A percentile compares a stretch with the other conserved stretches of the same genome.
These are phyloP conservation scores for Coffea humblotiana DNA, from an alignment of 305 asterid genomes.

Conservation along the genomic window DNA sequence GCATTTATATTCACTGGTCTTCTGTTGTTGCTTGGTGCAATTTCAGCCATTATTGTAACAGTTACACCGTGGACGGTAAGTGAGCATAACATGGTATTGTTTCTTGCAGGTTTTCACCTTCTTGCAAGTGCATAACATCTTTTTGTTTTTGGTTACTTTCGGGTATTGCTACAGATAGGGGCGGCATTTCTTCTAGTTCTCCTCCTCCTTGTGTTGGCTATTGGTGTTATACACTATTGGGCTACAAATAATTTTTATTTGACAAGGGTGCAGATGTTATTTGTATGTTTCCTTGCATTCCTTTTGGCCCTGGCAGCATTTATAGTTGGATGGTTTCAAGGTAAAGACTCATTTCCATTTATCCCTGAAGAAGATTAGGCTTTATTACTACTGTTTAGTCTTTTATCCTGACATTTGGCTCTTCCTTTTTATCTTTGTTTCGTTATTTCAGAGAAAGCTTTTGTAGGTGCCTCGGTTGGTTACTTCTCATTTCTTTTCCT, in stretches of 20 bases:
- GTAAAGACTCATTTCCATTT: conserved; percentile 38
- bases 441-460: conserved; percentile 65
- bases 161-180: conserved; percentile 68
- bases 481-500: conserved; percentile 97
- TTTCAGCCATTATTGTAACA: conserved; percentile 76
- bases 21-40: conserved; percentile 83
- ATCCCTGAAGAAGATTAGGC: not conserved
- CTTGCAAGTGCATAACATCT: not conserved
- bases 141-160: not conserved
- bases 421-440: conserved; percentile 10
- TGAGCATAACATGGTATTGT: conserved; percentile 15
- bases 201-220: conserved; percentile 87
- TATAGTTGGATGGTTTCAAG: conserved; percentile 82
- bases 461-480: conserved; percentile 98
- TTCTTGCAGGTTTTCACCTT: conserved; percentile 15
- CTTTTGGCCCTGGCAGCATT: conserved; percentile 98
- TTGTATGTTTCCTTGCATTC: conserved; percentile 93
- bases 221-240: conserved; percentile 96
- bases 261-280: conserved; percentile 90
- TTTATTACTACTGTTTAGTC: conserved; percentile 3
- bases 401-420: not conserved
- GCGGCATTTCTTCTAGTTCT: conserved; percentile 90
- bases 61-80: conserved; percentile 93
- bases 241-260: conserved; percentile 96
- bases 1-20: conserved; percentile 76